These are phyloP conservation scores for Melastoma candidum DNA, from an alignment of 441 rosid genomes.

Conservation along the genomic window DNA sequence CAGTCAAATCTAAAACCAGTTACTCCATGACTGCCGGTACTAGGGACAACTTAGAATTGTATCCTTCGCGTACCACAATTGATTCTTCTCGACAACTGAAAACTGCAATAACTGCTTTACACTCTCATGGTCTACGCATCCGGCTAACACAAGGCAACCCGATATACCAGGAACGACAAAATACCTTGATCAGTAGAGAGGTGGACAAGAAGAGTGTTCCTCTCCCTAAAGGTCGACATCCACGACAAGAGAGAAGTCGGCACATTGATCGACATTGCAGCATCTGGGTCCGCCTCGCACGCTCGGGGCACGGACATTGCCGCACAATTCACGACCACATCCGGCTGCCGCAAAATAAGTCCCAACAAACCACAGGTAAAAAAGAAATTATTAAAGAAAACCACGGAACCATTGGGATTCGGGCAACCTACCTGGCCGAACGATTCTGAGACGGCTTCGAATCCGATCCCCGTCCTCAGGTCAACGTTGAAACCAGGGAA, in stretches of 20 bases:
- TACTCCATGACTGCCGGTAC: no score
- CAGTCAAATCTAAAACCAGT: no score
- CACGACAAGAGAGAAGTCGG: slow-evolving; percentile 65
- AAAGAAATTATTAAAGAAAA: not conserved
- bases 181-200: slow-evolving; percentile 87
- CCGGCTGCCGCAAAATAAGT: slow-evolving; percentile 35
- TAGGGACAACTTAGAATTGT: no score
- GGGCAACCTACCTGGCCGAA: slow-evolving; percentile 50
- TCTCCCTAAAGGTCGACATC: slow-evolving; percentile 34
- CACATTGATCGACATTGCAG: slow-evolving; percentile 57
- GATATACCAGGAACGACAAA: slow-evolving; percentile 4
- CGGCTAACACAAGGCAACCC: not conserved
- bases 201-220: slow-evolving; percentile 50
- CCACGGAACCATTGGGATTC: not conserved
- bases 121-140: not conserved
- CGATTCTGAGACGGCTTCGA: slow-evolving; percentile 32
- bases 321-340: slow-evolving; percentile 79
- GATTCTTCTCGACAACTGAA: no score
- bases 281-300: slow-evolving; percentile 64
- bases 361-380: not conserved
- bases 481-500: slow-evolving; percentile 58
- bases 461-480: slow-evolving; percentile 46
- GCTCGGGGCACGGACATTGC: slow-evolving; percentile 76
- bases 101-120: no score
- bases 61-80: no score